A percentile compares a stretch with the other conserved stretches of the same genome.
Evolutionary conservation across 495 filamentous ascomycete species (phyloP).

Genomic region (Annulohypoxylon maeteangense): DNA sequence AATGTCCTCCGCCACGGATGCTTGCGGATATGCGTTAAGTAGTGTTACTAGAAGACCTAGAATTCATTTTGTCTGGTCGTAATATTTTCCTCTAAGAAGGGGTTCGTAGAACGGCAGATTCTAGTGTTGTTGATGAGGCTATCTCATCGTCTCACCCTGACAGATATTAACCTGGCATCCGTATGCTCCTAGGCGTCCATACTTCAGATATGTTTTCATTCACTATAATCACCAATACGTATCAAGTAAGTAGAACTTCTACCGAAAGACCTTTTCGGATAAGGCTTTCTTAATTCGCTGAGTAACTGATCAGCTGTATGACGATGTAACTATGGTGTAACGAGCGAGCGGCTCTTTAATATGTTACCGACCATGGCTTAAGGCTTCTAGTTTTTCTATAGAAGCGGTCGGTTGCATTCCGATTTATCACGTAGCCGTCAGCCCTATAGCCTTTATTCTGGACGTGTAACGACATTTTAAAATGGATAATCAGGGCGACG

Average conservation of each 20-base stretch:
- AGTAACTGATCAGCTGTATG: too few species aligned
- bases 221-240: too few species aligned
- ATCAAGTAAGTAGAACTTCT: too few species aligned
- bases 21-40: conserved; percentile 18
- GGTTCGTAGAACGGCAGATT: too few species aligned
- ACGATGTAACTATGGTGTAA: neutral
- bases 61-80: neutral
- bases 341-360: neutral
- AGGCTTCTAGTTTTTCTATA: neutral
- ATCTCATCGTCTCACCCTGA: neutral
- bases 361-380: neutral
- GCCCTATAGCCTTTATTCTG: conserved; percentile 9
- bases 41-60: neutral
- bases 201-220: too few species aligned
- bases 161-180: neutral
- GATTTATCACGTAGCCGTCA: conserved; percentile 22
- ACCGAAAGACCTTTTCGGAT: too few species aligned
- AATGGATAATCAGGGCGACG: neutral
- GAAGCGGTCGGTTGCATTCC: neutral
- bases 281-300: too few species aligned
- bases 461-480: neutral
- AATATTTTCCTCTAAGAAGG: neutral
- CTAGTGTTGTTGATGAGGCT: neutral
- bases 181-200: too few species aligned
- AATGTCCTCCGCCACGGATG: conserved; percentile 18